These are phyloP conservation scores for Bretschneidera sinensis DNA, from an alignment of 345 rosid species.

Conservation along the genomic window DNA sequence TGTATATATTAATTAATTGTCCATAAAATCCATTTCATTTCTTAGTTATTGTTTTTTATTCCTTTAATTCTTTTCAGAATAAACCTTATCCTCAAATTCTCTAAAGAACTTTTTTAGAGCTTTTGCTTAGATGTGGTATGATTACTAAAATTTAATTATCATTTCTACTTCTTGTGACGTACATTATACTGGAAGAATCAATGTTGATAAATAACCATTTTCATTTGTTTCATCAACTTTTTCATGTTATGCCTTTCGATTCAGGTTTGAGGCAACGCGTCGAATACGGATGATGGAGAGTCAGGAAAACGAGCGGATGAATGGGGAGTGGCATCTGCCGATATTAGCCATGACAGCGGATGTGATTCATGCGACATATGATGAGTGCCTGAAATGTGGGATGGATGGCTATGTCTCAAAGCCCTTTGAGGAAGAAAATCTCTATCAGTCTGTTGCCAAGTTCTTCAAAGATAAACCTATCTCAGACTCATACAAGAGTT, in stretches of 20 bases:
- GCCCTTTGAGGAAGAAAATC: constrained; percentile 94
- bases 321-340: constrained; percentile 65
- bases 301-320: constrained; percentile 50
- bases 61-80: too few relatives aligned
- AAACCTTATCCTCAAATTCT: too few relatives aligned
- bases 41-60: too few relatives aligned
- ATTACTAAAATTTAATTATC: too few relatives aligned
- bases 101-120: too few relatives aligned
- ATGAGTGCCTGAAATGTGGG: constrained; percentile 76
- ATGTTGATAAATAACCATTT: too few relatives aligned
- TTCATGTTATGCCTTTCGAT: background rate
- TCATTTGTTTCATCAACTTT: too few relatives aligned
- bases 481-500: constrained; percentile 18
- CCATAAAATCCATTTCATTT: too few relatives aligned
- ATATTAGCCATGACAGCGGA: constrained; percentile 98
- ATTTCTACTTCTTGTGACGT: too few relatives aligned
- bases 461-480: constrained; percentile 60
- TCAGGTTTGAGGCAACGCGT: constrained; percentile 89
- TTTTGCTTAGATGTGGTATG: too few relatives aligned
- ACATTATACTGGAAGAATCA: too few relatives aligned
- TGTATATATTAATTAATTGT: background rate
- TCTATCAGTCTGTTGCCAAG: constrained; percentile 76
- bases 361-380: constrained; percentile 88
- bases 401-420: constrained; percentile 98
- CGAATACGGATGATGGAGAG: constrained; percentile 73